Base-by-base conservation (phyloP, 768 basidiomycete genomes). In the Pleurotus pulmonarius region DNA sequence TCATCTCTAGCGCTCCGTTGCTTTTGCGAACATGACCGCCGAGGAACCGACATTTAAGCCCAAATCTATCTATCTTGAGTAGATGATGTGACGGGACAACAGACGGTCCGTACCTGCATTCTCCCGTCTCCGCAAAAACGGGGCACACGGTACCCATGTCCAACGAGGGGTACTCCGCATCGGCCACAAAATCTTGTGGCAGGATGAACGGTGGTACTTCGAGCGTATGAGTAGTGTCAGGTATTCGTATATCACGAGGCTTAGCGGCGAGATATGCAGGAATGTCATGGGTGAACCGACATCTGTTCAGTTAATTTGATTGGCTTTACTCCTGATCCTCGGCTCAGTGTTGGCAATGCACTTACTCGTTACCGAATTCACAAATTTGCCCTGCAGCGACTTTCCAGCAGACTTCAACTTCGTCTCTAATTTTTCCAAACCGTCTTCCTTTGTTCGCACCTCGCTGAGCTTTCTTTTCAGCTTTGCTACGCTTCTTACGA, bases 11-110 rank as follows among this genome's bases (percentile, higher is more conserved):
- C 2, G 69, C 60, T 1, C 82, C 84, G 12, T 73, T 70, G 29
- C 78, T 74, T 37, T 72, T 70, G 15, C 65, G 70, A 9, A 88
- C 72, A 69, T 99, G 96, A 3, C 82, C 86, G 11, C 88, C 87
- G 4, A 97, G 80, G 70, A 90, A 97, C 2, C 97, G 85, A 67
- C 97, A 99, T 69, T 94, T 92, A 69, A 90, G 86, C 9, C 94
- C 97, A 63, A 82, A 84, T 52, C 78, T 81, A 25, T 24, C 9
- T 39, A 26, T 22, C 16, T 56, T 49, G 47, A 51, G 47, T 15
- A 56, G 18, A n/a, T 8, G 43, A 55, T 11, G 3, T 55, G 9
- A 16, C 13, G 39, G 15, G 26, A 12, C 15, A 15, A 18, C 13
- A 20, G 4, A 63, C 15, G 18, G 3, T 12, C 20, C 70, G 25